phyloP scores from a whole-genome alignment of 2,329 filamentous ascomycete genomes.

The Keithomyces neogunnii region DNA sequence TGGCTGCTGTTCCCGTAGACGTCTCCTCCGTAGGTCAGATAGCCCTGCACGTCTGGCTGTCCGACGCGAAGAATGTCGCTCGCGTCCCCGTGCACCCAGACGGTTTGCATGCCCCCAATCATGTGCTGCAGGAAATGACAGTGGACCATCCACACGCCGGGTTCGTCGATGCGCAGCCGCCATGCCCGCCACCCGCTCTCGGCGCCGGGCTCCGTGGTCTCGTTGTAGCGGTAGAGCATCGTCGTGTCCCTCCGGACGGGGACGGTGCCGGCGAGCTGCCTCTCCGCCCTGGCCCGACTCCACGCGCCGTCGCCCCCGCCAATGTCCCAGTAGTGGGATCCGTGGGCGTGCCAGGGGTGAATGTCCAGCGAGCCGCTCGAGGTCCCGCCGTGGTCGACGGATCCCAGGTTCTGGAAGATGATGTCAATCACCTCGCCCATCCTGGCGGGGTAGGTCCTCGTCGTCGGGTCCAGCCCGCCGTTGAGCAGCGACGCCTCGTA shows the following conservation, averaged over 20 bases:
- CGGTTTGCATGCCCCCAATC: conserved; percentile 35
- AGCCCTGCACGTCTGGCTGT: conserved; percentile 27
- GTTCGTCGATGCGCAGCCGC: conserved; percentile 35
- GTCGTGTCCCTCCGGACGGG: background rate
- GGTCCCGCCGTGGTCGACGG: conserved; percentile 18
- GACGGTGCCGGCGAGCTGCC: background rate
- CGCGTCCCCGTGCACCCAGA: conserved; percentile 17
- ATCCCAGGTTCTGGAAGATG: conserved; percentile 33
- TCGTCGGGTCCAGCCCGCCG: conserved; percentile 43
- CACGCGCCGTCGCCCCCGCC: conserved; percentile 10
- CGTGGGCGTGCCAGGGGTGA: conserved; percentile 13
- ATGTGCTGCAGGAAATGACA: conserved; percentile 52
- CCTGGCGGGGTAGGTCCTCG: conserved; percentile 40
- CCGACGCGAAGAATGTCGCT: conserved; percentile 11
- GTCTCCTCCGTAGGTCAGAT: conserved; percentile 34
- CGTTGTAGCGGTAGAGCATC: conserved; percentile 24
- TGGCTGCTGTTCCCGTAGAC: conserved; percentile 31
- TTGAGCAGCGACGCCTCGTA: conserved; percentile 41
- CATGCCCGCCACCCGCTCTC: conserved; percentile 52
- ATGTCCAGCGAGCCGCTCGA: conserved; percentile 4
- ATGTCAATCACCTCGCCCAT: conserved; percentile 49
- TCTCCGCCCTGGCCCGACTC: conserved; percentile 3
- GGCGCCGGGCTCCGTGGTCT: conserved; percentile 23
- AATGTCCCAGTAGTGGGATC: conserved; percentile 10
- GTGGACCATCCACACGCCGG: conserved; percentile 54